Evolutionary conservation across 2,329 filamentous ascomycete species (phyloP), one percentile per base, ranked within the genome.

Genomic region (Aspergillus tamarii): DNA sequence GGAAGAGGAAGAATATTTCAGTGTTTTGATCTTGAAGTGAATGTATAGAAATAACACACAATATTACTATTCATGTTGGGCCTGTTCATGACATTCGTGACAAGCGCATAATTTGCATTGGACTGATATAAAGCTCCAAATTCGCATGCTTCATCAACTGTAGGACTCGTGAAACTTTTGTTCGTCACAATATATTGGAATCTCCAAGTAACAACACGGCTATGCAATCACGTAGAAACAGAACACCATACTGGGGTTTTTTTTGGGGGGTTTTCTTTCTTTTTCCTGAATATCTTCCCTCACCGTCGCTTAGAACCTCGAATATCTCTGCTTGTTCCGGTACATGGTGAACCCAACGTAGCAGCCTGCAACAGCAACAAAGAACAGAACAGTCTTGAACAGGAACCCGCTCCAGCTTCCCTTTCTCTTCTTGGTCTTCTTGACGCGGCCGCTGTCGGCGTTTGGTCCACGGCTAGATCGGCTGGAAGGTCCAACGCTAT

Each of bases 271-370:
- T 61, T 64, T 64, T 61, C 59, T 59, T 43, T 62, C 52, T 57
- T 62, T 54, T 56, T 57, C 26, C 16, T 39, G 16, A 52, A 32
- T 32, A 32, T 52, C 28, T 30, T 56, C 53, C 16, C 43, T 39
- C 43, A 12, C 26, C 21, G 41, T 52, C 57, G 46, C 62, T 69
- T 69, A 77, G 62, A 78, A 79, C 53, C 77, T 70, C 60, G 76
- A 78, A 30, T 76, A 76, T 76, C 86, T 87, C 77, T 82, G 84
- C 66, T 77, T 80, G 67, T 90, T 79, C 75, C 94, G 87, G 81
- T 92, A 99, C 53, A 90, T 86, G 8, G 93, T 97, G 77, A 86
- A 98, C 32, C 93, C 94, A 52, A 93, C 88, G 77, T 98, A 99
- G 5, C 77, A 91, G 69, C 91, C 94, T 11, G 85, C 91, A 52